Percentiles rank a stretch among this genome's conserved stretches.
Evolutionary conservation across 2,329 filamentous ascomycete species (phyloP).

Genomic region (Esteya vermicola): DNA sequence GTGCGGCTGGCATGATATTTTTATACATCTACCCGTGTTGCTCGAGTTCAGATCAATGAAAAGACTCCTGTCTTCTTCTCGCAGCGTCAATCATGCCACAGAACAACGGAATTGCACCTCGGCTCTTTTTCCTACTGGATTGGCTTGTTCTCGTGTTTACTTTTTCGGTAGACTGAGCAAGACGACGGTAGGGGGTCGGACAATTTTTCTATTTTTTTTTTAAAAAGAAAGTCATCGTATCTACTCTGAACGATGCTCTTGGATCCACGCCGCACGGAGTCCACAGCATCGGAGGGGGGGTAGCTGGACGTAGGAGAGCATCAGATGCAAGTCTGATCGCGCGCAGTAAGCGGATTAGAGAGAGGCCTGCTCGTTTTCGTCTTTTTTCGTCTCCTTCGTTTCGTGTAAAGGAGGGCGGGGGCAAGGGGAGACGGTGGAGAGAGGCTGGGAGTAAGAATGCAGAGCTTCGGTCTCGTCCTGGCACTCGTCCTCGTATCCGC

Average conservation of each 20-base stretch:
- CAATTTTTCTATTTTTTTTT: constrained; percentile 20
- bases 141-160: constrained; percentile 15
- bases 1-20: constrained; percentile 64
- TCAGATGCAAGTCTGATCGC: too few species aligned
- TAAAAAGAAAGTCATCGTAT: too few species aligned
- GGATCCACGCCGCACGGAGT: constrained; percentile 8
- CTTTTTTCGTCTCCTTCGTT: too few species aligned
- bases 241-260: constrained; percentile 1
- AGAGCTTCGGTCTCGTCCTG: too few species aligned
- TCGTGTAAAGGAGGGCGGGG: too few species aligned
- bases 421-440: too few species aligned
- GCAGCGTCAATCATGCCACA: constrained; percentile 70
- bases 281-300: constrained; percentile 3
- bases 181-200: constrained; percentile 26
- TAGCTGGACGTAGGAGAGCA: too few species aligned
- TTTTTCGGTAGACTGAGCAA: too few species aligned
- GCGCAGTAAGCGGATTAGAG: too few species aligned
- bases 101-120: constrained; percentile 68
- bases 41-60: constrained; percentile 38
- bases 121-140: constrained; percentile 35
- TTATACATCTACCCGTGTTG: constrained; percentile 56
- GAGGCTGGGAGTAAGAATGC: too few species aligned
- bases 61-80: constrained; percentile 32
- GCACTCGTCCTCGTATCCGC: too few species aligned
- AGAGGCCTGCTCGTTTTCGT: too few species aligned